Base-by-base conservation (phyloP, 371 early-diverging fungal genomes). In the Lichtheimia corymbifera region DNA sequence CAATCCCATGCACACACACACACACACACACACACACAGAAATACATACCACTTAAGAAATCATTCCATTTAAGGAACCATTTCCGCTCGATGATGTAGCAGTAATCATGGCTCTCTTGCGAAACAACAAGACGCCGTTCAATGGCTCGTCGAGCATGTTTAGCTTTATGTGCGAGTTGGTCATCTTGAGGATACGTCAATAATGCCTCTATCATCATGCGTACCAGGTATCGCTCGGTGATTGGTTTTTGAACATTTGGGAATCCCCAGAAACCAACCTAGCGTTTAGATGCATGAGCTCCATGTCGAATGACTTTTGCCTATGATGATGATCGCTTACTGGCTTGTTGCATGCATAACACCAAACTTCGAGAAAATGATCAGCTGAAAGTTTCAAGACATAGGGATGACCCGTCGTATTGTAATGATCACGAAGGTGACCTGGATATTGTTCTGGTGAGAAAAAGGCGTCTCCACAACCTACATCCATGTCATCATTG, bases 361-460 rank as follows among this genome's bases (percentile, higher is more conserved):
- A 63, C 52, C 56, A 63, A 17, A 63, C 18, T 44, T 63, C 63
- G 6, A 54, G 41, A 17, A 63, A 63, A 57, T 63, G 49, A n/a
- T 28, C 3, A 15, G 55, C 17, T n/a, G 57, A 51, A 13, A 63
- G 41, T 30, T 56, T 55, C 6, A 63, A 28, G 2, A 56, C 52
- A 28, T 27, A 42, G 3, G 63, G 13, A 42, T 63, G 63, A 7
- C 43, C 52, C 2, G 50, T 56, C 11, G 30, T 44, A n/a, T 56
- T 50, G 24, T 57, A 57, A 27, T 63, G 63, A 42, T 57, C 56
- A 18, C 53, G 42, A n/a, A 63, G 22, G 52, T 63, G 63, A 3
- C 63, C 63, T 20, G 57, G 63, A 42, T 63, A 25, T 13, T 30
- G 5, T 52, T 63, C 55, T 13, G 52, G 57, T 17, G 20, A 5